Base-by-base conservation (phyloP, 768 basidiomycete genomes). In the Cytidiella melzeri region DNA sequence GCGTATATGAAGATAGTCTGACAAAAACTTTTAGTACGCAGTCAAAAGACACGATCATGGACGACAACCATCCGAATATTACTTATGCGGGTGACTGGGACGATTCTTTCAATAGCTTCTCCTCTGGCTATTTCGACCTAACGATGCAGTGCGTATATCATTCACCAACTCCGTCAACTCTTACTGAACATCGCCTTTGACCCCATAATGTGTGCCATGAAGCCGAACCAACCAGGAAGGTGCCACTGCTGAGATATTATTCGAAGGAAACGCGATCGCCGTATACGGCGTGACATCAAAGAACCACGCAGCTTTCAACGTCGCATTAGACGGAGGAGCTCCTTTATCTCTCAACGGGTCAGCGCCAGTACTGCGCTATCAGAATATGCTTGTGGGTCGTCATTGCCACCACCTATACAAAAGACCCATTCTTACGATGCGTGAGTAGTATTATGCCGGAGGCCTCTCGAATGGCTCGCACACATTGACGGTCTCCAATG, bases 81-180 rank as follows among this genome's bases (percentile, higher is more conserved):
- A 27, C 48, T 15, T 49, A 49, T 26, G 19, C 20, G 12, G 18
- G 12, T 7, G 41, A 27, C 21, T 49, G 48, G 48, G 48, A 41
- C 9, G 13, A 12, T 9, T 49, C 48, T 43, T 40, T 40, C 10
- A 49, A 49, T 24, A 40, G 48, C 19, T 30, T 49, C 10, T 13
- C 41, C 23, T 5, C 5, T 15, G 10, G 41, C 19, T 49, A 49
- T 20, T 49, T 7, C 34, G 28, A 21, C 38, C 15, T 6, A 5
- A 49, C 48, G 15, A 49, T 49, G 48, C 48, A 49, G 48, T 49
- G 19, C 24, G 48, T 28, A 9, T 20, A n/a, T n/a, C n/a, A n/a
- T n/a, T n/a, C n/a, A n/a, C n/a, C n/a, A n/a, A n/a, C n/a, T n/a
- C n/a, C n/a, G n/a, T n/a, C n/a, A n/a, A n/a, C n/a, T n/a, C n/a